phyloP scores from a whole-genome alignment of 2,329 filamentous ascomycete species.

The Fusarium scirpi region DNA sequence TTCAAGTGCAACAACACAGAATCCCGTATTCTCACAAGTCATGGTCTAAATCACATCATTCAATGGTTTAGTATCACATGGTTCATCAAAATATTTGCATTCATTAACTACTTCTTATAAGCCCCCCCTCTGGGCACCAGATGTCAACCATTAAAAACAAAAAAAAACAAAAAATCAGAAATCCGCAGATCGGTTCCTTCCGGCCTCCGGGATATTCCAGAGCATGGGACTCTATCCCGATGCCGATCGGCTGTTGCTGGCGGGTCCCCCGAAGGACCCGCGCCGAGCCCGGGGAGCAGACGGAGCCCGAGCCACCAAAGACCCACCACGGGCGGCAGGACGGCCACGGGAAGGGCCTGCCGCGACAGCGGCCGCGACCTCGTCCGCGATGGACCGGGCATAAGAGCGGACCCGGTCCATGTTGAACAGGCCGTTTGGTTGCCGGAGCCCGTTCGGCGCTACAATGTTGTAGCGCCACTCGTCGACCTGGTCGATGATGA shows the following conservation, averaged over 20 bases:
- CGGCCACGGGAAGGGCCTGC: neutral
- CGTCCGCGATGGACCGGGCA: neutral
- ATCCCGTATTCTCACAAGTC: neutral
- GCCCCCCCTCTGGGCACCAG: neutral
- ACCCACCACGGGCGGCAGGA: neutral
- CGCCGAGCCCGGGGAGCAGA: slow-evolving; percentile 46
- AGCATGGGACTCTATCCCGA: slow-evolving; percentile 1
- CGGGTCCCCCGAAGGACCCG: neutral
- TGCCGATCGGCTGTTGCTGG: neutral
- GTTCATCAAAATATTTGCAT: neutral
- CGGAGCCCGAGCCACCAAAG: neutral
- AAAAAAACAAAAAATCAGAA: neutral
- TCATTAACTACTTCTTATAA: neutral
- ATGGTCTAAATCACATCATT: neutral
- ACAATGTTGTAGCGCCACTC: slow-evolving; percentile 55
- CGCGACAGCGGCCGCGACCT: neutral
- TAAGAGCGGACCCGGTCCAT: slow-evolving; percentile 58
- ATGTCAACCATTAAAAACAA: neutral
- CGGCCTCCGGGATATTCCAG: neutral
- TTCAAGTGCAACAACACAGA: neutral
- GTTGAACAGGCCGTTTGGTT: slow-evolving; percentile 58
- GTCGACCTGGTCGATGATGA: slow-evolving; percentile 58
- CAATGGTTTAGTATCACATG: neutral
- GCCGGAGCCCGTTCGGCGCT: slow-evolving; percentile 46
- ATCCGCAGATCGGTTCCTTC: neutral